Conservation (phyloP, 345 rosid species). For the Combretum micranthum region DNA sequence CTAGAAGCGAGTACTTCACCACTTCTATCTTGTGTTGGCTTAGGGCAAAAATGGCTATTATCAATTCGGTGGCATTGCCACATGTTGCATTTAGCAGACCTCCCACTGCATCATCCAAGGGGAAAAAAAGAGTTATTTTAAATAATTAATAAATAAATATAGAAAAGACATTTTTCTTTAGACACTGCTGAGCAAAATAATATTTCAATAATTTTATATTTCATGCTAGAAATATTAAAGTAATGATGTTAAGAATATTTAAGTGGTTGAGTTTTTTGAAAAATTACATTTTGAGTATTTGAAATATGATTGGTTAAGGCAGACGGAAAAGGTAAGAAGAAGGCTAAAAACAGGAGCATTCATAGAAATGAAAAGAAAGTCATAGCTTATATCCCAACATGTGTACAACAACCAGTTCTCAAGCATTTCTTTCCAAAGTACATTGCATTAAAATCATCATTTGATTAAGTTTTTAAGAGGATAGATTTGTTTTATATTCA, state of each 20-base stretch:
- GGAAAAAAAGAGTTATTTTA: not conserved
- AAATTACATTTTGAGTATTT: too few species aligned
- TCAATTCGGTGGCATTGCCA: constrained; percentile 90
- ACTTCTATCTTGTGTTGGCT: constrained; percentile 48
- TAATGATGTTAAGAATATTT: not conserved
- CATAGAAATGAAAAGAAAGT: too few species aligned
- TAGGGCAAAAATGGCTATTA: constrained; percentile 77
- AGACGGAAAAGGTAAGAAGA: too few species aligned
- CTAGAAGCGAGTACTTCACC: constrained; percentile 82
- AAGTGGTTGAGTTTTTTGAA: not conserved
- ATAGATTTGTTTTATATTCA: not conserved
- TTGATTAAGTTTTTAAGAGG: not conserved
- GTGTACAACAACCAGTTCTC: too few species aligned
- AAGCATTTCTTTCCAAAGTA: not conserved
- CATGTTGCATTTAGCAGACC: constrained; percentile 91
- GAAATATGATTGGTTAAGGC: too few species aligned
- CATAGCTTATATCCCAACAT: too few species aligned
- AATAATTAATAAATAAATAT: too few species aligned
- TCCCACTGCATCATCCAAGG: constrained; percentile 44
- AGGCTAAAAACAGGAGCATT: too few species aligned
- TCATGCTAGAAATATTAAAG: not conserved
- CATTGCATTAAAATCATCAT: not conserved
- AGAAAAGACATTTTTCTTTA: too few species aligned
- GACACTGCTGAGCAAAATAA: too few species aligned
- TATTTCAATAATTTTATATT: too few species aligned